These are phyloP conservation scores for Hypoxylon crocopeplum DNA, from an alignment of 495 filamentous ascomycete species.

Conservation along the genomic window DNA sequence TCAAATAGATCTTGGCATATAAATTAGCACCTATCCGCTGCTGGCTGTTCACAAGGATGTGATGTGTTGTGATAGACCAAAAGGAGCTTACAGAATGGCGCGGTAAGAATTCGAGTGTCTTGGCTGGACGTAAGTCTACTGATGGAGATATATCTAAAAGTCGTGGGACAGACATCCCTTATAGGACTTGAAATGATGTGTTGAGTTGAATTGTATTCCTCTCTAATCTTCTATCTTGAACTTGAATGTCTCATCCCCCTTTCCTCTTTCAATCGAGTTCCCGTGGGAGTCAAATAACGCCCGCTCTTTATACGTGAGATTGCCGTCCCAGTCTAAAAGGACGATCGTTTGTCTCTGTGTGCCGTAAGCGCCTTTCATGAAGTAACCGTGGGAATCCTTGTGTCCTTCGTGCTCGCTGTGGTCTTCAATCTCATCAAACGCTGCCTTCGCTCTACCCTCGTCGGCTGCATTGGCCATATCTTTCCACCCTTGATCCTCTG, in stretches of 20 bases:
- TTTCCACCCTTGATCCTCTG: constrained; percentile 54
- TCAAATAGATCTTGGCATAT: no score
- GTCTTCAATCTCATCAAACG: constrained; percentile 39
- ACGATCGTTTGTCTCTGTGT: constrained; percentile 92
- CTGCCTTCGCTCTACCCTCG: constrained; percentile 51
- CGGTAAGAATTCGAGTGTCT: no score
- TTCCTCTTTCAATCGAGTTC: constrained; percentile 62
- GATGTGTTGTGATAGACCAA: no score
- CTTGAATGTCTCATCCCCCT: constrained; percentile 68
- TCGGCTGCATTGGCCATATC: constrained; percentile 59
- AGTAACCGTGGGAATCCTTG: constrained; percentile 42
- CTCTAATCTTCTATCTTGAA: constrained; percentile 65
- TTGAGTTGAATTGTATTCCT: constrained; percentile 7
- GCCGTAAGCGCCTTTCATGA: constrained; percentile 76
- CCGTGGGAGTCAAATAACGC: constrained; percentile 77
- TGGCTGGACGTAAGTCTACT: no score
- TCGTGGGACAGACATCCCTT: no score
- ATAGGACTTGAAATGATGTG: neutral
- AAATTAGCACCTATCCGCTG: no score
- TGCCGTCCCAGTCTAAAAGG: constrained; percentile 75
- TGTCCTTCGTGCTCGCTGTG: constrained; percentile 35
- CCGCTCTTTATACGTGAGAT: constrained; percentile 82
- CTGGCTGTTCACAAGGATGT: no score
- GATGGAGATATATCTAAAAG: no score
- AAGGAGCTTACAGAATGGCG: no score